Evolutionary conservation across 1,284 basidiomycete species (phyloP), one percentile per base, ranked within the genome.

Genomic region (Cryptococcus sp.): DNA sequence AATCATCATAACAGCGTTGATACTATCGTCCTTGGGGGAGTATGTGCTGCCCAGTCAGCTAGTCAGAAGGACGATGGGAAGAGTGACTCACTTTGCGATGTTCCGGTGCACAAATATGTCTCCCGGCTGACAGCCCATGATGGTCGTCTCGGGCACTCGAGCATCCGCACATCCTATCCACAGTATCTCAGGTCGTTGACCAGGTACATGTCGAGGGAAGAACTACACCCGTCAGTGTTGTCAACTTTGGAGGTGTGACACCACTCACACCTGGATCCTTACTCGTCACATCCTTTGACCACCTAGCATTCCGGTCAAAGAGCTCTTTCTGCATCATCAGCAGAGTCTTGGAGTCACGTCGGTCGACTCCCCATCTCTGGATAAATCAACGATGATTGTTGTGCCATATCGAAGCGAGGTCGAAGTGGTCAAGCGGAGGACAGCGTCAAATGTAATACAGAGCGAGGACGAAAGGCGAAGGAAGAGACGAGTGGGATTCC

Each of bases 101-200:
- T 69, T 69, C 9, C 68, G 63, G 43, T 69, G 65, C n/a, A 65
- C 62, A 40, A 71, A 72, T 44, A 72, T 66, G 47, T 71, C 70
- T 23, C 70, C 70, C 1, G 70, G 70, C 32, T 62, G 53, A 49
- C 63, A 66, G 12, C 65, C 66, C 58, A 72, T 53, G 46, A 72
- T 63, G 2, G 65, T 68, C 16, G 68, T 68, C 50, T 72, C 68
- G 16, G 70, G 67, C 25, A 72, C 70, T 38, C 70, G 58, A 12
- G 70, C 69, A 47, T 72, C 70, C 0, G 70, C 65, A 68, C 68
- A 71, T 28, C 70, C 70, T 23, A 72, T 69, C 68, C 68, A 72
- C 25, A 72, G 56, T 39, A 72, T 64, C 40, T 71, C 62, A 18
- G 70, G 70, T 40, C 68, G 58, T 54, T 72, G 70, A 38, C 70